Percentiles rank a stretch among this genome's conserved stretches.
phyloP scores from a whole-genome alignment of 2,329 filamentous ascomycete species.

The Lasiodiplodia gonubiensis region DNA sequence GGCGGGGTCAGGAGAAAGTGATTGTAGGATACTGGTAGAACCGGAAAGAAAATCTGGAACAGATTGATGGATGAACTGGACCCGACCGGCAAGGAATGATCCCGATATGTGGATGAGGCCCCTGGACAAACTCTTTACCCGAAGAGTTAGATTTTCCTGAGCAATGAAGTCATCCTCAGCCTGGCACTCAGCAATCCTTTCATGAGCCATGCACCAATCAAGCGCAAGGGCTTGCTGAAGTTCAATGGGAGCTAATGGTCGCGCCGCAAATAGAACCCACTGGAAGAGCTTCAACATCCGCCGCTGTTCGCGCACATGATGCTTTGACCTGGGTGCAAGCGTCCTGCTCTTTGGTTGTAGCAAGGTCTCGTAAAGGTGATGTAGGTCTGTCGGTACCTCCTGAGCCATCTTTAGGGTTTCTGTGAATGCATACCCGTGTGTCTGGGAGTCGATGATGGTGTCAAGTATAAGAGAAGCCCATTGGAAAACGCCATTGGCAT shows the following conservation, averaged over 20 bases:
- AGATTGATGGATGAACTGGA: slow-evolving; percentile 1
- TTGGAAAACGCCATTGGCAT: background rate
- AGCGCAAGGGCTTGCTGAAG: slow-evolving; percentile 2
- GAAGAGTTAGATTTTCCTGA: background rate
- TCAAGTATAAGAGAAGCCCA: background rate
- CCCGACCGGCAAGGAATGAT: background rate
- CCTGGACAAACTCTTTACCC: background rate
- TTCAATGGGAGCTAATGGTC: background rate
- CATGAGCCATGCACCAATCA: background rate
- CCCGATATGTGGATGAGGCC: background rate
- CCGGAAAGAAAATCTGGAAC: background rate
- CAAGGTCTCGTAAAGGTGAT: background rate
- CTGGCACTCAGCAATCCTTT: background rate
- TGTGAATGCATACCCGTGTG: background rate
- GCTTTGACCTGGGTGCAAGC: background rate
- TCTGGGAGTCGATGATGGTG: no score
- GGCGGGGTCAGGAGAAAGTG: background rate
- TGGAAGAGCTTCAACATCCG: background rate
- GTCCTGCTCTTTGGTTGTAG: background rate
- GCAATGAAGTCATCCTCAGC: background rate
- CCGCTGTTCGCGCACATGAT: background rate
- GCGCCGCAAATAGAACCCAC: background rate
- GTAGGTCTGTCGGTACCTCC: background rate
- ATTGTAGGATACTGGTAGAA: background rate
- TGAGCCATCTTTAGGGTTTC: background rate